These are phyloP conservation scores for Aspergillus aculeatinus DNA, from an alignment of 2,329 filamentous ascomycete genomes.

Conservation along the genomic window DNA sequence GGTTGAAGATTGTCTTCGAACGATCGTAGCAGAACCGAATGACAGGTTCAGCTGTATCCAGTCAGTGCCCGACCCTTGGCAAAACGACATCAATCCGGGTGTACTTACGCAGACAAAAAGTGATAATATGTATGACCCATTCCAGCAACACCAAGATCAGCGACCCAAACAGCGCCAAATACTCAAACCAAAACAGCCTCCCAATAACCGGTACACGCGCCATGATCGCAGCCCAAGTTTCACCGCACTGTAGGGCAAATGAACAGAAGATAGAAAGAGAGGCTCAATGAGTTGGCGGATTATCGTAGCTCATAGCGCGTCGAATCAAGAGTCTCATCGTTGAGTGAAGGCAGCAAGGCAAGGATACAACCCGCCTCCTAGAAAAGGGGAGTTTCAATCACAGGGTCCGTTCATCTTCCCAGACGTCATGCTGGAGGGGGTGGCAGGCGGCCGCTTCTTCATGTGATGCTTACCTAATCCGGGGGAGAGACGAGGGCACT, in stretches of 20 bases:
- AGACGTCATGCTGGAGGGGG: slow-evolving; percentile 12
- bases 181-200: slow-evolving; percentile 68
- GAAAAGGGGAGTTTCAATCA: not conserved
- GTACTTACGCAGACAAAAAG: slow-evolving; percentile 76
- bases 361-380: not conserved
- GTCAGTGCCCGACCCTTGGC: slow-evolving; percentile 19
- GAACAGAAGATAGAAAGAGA: not conserved
- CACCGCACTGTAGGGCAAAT: not conserved
- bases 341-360: not conserved
- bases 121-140: slow-evolving; percentile 77
- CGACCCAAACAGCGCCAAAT: slow-evolving; percentile 80
- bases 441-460: slow-evolving; percentile 10
- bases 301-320: not conserved
- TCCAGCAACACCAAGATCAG: slow-evolving; percentile 81
- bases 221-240: slow-evolving; percentile 39
- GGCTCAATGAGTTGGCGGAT: not conserved
- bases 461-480: slow-evolving; percentile 37
- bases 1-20: slow-evolving; percentile 80
- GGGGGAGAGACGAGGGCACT: slow-evolving; percentile 16
- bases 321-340: not conserved
- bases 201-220: slow-evolving; percentile 63
- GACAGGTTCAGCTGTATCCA: slow-evolving; percentile 66
- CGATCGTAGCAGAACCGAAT: slow-evolving; percentile 79
- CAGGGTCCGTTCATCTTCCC: not conserved
- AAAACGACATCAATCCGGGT: not conserved